Evolutionary conservation across 108 stramenopile species (phyloP).

Genomic region (Chaetoceros tenuissimus): DNA sequence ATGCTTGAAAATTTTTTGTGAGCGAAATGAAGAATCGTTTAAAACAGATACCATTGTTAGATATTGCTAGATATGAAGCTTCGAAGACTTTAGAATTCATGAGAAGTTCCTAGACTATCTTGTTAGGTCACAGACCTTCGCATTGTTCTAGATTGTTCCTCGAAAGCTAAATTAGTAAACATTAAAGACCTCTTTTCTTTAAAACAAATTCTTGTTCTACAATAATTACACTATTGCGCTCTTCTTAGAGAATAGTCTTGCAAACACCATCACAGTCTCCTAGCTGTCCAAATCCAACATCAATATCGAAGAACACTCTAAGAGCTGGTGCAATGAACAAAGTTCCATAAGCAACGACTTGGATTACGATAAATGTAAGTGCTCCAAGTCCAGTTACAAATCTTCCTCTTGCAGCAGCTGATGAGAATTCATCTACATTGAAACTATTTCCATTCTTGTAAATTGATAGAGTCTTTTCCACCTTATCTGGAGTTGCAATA

Average conservation of each 20-base stretch:
- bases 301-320: conserved; percentile 17
- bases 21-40: no score
- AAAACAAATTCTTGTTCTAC: not conserved
- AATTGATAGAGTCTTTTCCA: conserved; percentile 7
- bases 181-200: no score
- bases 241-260: not conserved
- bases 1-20: no score
- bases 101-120: no score
- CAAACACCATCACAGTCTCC: conserved; percentile 4
- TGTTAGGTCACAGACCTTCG: no score
- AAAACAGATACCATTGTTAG: no score
- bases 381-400: conserved; percentile 22
- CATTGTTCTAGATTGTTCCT: no score
- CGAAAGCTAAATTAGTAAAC: no score
- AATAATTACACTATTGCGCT: not conserved
- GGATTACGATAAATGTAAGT: conserved; percentile 26
- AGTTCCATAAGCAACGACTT: conserved; percentile 20
- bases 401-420: conserved; percentile 21
- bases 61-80: no score
- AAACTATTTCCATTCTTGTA: conserved; percentile 9
- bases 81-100: no score
- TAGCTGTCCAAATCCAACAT: conserved; percentile 20
- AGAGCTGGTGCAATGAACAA: conserved; percentile 26
- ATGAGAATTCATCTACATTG: conserved; percentile 16
- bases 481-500: conserved; percentile 38